Percentiles rank a stretch among this genome's conserved stretches.
phyloP scores from a whole-genome alignment of 2,329 filamentous ascomycete genomes.

The Stachybotrys elegans region DNA sequence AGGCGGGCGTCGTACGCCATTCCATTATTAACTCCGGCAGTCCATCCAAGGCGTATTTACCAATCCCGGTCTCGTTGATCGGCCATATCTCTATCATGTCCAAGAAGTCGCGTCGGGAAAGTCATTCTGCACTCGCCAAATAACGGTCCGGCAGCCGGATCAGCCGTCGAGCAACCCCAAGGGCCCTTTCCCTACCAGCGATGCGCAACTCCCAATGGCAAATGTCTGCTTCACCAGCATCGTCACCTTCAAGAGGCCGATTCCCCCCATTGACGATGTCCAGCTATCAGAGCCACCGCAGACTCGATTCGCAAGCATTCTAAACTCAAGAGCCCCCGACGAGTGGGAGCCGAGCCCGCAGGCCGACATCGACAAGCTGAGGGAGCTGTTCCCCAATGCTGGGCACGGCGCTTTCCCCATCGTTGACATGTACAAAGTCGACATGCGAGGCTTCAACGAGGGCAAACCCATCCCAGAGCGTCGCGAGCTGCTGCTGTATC shows the following conservation, averaged over 20 bases:
- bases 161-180: conserved; percentile 28
- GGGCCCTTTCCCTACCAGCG: conserved; percentile 33
- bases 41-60: conserved; percentile 54
- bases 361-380: conserved; percentile 37
- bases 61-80: conserved; percentile 37
- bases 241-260: conserved; percentile 44
- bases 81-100: conserved; percentile 50
- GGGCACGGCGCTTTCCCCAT: conserved; percentile 41
- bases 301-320: conserved; percentile 34
- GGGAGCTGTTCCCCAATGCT: conserved; percentile 27
- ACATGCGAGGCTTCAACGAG: conserved; percentile 41
- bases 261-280: conserved; percentile 26
- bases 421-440: conserved; percentile 50
- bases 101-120: conserved; percentile 37
- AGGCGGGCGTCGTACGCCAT: not conserved
- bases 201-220: conserved; percentile 32
- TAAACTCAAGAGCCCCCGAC: conserved; percentile 28
- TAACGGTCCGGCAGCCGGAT: conserved; percentile 43
- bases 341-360: conserved; percentile 42
- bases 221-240: conserved; percentile 45
- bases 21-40: conserved; percentile 23
- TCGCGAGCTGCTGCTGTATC: conserved; percentile 45
- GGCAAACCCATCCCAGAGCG: conserved; percentile 36
- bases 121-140: conserved; percentile 43
- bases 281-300: conserved; percentile 36